Evolutionary conservation across 2,329 filamentous ascomycete genomes (phyloP), one percentile per base, ranked within the genome.

Genomic region (Alternaria postmessia): DNA sequence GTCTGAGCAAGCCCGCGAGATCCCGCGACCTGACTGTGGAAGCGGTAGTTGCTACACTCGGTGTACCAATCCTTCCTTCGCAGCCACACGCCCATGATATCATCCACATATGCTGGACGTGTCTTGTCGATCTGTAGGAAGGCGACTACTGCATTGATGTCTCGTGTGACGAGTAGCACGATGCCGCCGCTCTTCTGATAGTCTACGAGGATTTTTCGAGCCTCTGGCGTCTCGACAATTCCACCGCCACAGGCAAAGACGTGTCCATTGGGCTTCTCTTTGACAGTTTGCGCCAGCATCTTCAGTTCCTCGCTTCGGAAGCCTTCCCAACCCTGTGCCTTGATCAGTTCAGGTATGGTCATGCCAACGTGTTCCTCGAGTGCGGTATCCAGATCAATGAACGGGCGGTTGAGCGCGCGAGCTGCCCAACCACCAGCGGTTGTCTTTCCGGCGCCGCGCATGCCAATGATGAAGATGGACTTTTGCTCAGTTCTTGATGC

Each of bases 361-460:
- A 88, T 89, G 16, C 89, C 88, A 57, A 89, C 84, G 22, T 87
- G 86, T 39, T 83, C 84, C 79, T 99, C 95, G 16, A 99, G 85
- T 74, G 96, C 93, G 2, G 88, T 88, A 75, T 99, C 95, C 28
- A 99, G 85, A 75, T 99, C 95, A 54, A 96, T 81, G 62, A 97
- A 89, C 7, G 91, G 88, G 74, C 93, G 89, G 51, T 88, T 87
- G 1, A 98, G 83, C 28, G 91, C 86, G 62, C 87, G 87, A 0
- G 91, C 89, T 72, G 95, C 90, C 92, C 94, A 97, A 14, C 87
- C 86, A 54, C 95, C 95, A 36, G 92, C 91, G 0, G 95, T 99
- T 0, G 95, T 97, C 82, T 99, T 99, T 26, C 95, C 95, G 41
- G 94, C 95, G 57, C 95, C 95, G 66, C 95, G 89, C 95, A 99